These are phyloP conservation scores for Ophiocordyceps camponoti-floridani DNA, from an alignment of 2,329 filamentous ascomycete genomes.

Conservation along the genomic window DNA sequence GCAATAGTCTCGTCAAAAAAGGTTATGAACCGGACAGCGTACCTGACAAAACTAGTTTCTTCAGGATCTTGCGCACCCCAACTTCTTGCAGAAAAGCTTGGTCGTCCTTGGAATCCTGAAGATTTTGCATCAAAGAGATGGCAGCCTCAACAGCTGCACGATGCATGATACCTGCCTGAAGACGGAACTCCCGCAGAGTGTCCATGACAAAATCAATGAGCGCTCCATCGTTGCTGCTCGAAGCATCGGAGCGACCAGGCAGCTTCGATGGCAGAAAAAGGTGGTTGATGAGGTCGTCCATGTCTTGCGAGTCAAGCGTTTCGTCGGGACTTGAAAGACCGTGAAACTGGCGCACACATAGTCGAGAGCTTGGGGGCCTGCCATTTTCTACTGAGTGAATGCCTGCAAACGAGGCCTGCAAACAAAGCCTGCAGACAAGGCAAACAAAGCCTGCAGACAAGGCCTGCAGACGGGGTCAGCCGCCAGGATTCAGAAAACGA, in stretches of 20 bases:
- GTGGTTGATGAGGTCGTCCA: background rate
- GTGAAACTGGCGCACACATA: too few species aligned
- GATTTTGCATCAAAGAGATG: background rate
- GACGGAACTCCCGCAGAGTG: background rate
- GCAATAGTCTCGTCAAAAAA: background rate
- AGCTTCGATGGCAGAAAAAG: constrained; percentile 1
- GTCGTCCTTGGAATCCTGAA: background rate
- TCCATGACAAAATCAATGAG: background rate
- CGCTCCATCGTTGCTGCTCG: background rate
- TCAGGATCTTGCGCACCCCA: background rate
- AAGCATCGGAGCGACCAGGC: background rate
- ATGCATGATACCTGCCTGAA: background rate
- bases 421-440: too few species aligned
- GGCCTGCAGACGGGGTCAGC: too few species aligned
- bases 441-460: too few species aligned
- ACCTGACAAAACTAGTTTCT: background rate
- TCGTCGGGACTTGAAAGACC: background rate
- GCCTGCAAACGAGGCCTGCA: too few species aligned
- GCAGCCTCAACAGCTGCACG: background rate
- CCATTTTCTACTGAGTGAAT: too few species aligned
- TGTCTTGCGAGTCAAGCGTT: background rate
- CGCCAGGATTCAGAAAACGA: too few species aligned
- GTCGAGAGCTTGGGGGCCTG: too few species aligned
- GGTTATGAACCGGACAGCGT: too few species aligned
- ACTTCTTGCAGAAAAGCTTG: background rate